Base-by-base conservation (phyloP, 2,329 filamentous ascomycete genomes). In the Colletotrichum liriopes region DNA sequence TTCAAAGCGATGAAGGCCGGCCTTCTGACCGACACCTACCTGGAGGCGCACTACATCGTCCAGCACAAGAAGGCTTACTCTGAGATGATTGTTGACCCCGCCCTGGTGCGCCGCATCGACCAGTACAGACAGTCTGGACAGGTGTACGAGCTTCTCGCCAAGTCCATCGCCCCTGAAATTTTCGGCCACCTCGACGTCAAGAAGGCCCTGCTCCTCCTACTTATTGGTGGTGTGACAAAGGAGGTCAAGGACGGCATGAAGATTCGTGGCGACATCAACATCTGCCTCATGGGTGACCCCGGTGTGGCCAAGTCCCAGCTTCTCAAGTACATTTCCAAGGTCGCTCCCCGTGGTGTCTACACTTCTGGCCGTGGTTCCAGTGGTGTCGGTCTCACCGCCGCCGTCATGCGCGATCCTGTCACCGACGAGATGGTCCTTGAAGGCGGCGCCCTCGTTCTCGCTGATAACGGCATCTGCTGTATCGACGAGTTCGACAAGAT, bases 11-110 rank as follows among this genome's bases (percentile, higher is more conserved):
- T 99, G 85, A 93, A 93, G 76, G 96, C 96, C 35, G 96, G 96
- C 71, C 90, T 99, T n/a, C 85, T 99, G 73, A 99, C 96, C 43
- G 96, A 99, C 79, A 99, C 96, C 1, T 99, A 98, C 80, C 86
- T 99, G 16, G 96, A 99, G 84, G 96, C 96, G 6, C 96, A 99
- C 80, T 89, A 97, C 79, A 92, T 99, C 58, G 91, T 91, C 52
- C 96, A 99, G 82, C 96, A 99, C 88, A 99, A 99, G 86, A 98
- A 98, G 84, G 95, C 96, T 0, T 99, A 99, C 82, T 94, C 97
- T 75, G 93, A 97, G 78, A 94, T 98, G 86, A 89, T 92, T 37
- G 90, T 98, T 76, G 95, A 98, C 76, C 91, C 92, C 41, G 88
- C 89, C 63, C 91, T 97, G 11, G 89, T 97, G 65, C 91, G 92